phyloP scores from a whole-genome alignment of 2,329 filamentous ascomycete species.

The Colletotrichum truncatum region DNA sequence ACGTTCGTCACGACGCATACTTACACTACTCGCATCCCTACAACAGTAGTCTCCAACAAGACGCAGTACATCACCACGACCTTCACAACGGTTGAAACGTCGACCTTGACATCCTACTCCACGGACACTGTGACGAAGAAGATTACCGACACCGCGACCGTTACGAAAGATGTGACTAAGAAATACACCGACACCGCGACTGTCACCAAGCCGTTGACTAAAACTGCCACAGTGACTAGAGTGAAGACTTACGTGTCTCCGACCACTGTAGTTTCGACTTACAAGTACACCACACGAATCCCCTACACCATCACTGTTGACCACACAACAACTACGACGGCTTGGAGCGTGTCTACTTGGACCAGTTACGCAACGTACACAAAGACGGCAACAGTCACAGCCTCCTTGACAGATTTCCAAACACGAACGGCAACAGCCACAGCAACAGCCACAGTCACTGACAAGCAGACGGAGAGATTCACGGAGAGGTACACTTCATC shows the following conservation, averaged over 20 bases:
- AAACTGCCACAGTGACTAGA: constrained; percentile 17
- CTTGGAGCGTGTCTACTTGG: constrained; percentile 14
- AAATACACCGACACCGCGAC: constrained; percentile 8
- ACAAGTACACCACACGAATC: constrained; percentile 26
- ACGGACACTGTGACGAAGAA: constrained; percentile 22
- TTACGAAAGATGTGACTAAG: not conserved
- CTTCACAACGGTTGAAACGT: constrained; percentile 20
- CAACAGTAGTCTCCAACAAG: constrained; percentile 21
- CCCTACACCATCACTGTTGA: constrained; percentile 25
- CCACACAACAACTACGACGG: constrained; percentile 22
- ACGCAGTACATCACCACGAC: constrained; percentile 26
- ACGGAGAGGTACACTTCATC: constrained; percentile 11
- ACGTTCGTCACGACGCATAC: constrained; percentile 20
- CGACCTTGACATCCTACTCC: constrained; percentile 15
- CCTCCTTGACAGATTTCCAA: constrained; percentile 27
- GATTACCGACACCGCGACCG: constrained; percentile 10
- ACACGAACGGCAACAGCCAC: constrained; percentile 20
- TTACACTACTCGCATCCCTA: constrained; percentile 16
- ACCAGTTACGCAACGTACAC: constrained; percentile 4
- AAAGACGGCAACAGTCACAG: constrained; percentile 18
- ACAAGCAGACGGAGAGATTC: constrained; percentile 14
- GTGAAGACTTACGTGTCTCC: constrained; percentile 9
- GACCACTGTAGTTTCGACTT: constrained; percentile 26
- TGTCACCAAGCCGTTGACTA: constrained; percentile 21
- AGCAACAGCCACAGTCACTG: constrained; percentile 14